Evolutionary conservation across 306 rosid species (phyloP).

Genomic region (Ormosia emarginata): DNA sequence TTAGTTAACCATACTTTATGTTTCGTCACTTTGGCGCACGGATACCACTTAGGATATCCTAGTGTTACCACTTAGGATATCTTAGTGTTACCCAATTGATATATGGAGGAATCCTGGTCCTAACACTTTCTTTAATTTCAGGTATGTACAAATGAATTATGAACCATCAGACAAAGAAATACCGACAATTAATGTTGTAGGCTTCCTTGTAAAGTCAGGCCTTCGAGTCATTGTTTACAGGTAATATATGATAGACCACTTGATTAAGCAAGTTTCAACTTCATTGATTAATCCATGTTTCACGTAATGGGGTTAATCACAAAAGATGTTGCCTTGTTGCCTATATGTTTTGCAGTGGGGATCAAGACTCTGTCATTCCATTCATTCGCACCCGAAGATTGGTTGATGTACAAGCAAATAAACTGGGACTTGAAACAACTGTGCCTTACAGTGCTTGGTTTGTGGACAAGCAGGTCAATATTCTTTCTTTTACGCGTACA

Average conservation of each 20-base stretch:
- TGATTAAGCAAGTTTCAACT: background rate
- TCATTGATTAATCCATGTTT: background rate
- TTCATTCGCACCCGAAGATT: slow-evolving; percentile 11
- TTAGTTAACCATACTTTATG: too few relatives aligned
- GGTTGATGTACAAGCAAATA: slow-evolving; percentile 10
- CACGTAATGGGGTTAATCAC: background rate
- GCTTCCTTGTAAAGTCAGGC: slow-evolving; percentile 29
- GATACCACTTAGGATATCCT: too few relatives aligned
- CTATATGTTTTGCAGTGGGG: slow-evolving; percentile 25
- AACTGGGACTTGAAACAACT: slow-evolving; percentile 20
- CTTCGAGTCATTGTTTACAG: slow-evolving; percentile 32
- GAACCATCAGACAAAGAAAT: background rate
- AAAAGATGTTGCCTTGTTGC: background rate
- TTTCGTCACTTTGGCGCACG: too few relatives aligned
- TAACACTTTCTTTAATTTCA: background rate
- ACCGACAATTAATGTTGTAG: slow-evolving; percentile 18
- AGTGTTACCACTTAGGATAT: too few relatives aligned
- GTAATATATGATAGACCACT: background rate
- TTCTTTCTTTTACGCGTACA: background rate
- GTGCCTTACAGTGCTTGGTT: slow-evolving; percentile 35
- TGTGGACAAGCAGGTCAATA: slow-evolving; percentile 34
- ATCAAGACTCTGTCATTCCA: slow-evolving; percentile 29
- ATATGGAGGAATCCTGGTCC: too few relatives aligned
- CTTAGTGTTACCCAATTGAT: too few relatives aligned
- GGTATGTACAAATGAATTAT: slow-evolving; percentile 5